Conservation (phyloP, 371 early-diverging fungal genomes). For the Rhizomucor pusillus region DNA sequence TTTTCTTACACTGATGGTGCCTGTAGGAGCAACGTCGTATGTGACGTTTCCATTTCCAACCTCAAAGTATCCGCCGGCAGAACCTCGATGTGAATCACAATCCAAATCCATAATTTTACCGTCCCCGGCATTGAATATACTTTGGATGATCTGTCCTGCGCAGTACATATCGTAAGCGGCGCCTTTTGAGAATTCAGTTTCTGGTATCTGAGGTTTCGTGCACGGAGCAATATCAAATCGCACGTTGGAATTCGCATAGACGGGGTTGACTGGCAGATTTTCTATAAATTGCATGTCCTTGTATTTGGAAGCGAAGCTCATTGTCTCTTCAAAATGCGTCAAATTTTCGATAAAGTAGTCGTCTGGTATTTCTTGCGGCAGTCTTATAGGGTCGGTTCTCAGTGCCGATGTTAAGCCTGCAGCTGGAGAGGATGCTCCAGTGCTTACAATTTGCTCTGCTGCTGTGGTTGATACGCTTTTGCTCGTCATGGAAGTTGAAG, state of each 20-base stretch:
- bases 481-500: slow-evolving; percentile 22
- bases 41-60: slow-evolving; percentile 32
- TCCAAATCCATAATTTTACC: slow-evolving; percentile 31
- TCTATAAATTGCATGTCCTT: slow-evolving; percentile 14
- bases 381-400: slow-evolving; percentile 55
- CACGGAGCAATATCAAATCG: slow-evolving; percentile 33
- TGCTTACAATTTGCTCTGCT: neutral
- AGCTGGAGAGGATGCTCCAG: slow-evolving; percentile 10
- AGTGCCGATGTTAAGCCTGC: slow-evolving; percentile 27
- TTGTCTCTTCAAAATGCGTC: slow-evolving; percentile 54
- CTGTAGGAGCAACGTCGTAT: slow-evolving; percentile 37
- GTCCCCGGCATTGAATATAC: slow-evolving; percentile 42
- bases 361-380: slow-evolving; percentile 40
- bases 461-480: slow-evolving; percentile 20
- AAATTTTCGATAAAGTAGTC: slow-evolving; percentile 55
- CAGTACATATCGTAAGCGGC: slow-evolving; percentile 58
- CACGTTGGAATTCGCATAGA: slow-evolving; percentile 17
- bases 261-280: slow-evolving; percentile 18
- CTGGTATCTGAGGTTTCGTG: slow-evolving; percentile 1
- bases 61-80: slow-evolving; percentile 37
- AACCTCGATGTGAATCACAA: slow-evolving; percentile 18
- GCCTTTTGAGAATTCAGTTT: slow-evolving; percentile 26
- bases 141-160: slow-evolving; percentile 51
- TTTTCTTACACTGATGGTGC: slow-evolving; percentile 23
- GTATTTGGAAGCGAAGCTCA: slow-evolving; percentile 54